Evolutionary conservation across 352 stramenopile species (phyloP).

Genomic region (Halophytophthora polymorphica): DNA sequence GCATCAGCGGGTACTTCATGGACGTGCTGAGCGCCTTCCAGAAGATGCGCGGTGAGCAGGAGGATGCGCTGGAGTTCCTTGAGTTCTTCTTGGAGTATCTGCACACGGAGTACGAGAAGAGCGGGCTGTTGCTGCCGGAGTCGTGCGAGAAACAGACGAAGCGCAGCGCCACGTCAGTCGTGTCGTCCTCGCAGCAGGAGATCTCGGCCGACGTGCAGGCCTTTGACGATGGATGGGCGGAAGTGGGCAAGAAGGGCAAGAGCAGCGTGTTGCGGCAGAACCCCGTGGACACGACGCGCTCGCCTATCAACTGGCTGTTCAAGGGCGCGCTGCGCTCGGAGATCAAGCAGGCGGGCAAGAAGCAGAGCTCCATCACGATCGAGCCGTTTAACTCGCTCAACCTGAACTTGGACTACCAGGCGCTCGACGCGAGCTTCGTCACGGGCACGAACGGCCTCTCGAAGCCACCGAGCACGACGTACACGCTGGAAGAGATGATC

Average conservation of each 20-base stretch:
- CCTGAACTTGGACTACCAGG: slow-evolving; percentile 70
- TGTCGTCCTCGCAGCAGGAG: slow-evolving; percentile 5
- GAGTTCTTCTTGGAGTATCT: slow-evolving; percentile 86
- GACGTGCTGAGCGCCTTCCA: slow-evolving; percentile 80
- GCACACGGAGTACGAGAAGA: slow-evolving; percentile 80
- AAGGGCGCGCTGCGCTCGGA: slow-evolving; percentile 79
- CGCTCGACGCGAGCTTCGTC: slow-evolving; percentile 26
- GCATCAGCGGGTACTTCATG: slow-evolving; percentile 81
- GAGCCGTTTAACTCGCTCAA: slow-evolving; percentile 87
- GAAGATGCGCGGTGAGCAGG: slow-evolving; percentile 76
- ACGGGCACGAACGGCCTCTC: slow-evolving; percentile 35
- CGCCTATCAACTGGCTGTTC: slow-evolving; percentile 85
- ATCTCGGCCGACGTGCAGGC: slow-evolving; percentile 22
- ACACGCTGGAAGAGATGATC: slow-evolving; percentile 79
- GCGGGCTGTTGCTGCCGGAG: slow-evolving; percentile 47
- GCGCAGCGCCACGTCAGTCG: slow-evolving; percentile 8
- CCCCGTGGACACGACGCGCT: slow-evolving; percentile 52
- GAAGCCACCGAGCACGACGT: slow-evolving; percentile 28
- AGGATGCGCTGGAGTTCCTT: slow-evolving; percentile 84
- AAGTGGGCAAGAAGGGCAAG: slow-evolving; percentile 78
- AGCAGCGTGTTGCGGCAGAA: slow-evolving; percentile 76
- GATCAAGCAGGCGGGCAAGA: slow-evolving; percentile 66
- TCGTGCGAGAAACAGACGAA: slow-evolving; percentile 69
- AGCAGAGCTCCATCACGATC: slow-evolving; percentile 79
- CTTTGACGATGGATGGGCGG: slow-evolving; percentile 71